These are phyloP conservation scores for Fusarium xyrophilum DNA, from an alignment of 2,329 filamentous ascomycete genomes.

Conservation along the genomic window DNA sequence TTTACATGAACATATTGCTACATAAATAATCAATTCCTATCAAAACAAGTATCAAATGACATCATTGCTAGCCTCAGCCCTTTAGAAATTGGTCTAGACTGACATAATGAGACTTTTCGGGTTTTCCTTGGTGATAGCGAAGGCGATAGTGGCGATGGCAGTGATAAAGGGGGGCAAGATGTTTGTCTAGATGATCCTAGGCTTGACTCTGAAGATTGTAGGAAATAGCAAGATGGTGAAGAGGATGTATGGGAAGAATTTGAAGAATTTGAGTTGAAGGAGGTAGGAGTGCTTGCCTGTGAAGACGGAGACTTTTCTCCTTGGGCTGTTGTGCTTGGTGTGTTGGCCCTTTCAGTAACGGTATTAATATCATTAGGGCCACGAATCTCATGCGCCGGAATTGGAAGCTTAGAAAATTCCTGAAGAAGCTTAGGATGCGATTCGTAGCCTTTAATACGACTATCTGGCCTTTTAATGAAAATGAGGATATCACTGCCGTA, in stretches of 20 bases:
- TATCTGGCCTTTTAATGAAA: neutral
- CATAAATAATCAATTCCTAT: neutral
- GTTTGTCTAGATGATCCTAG: neutral
- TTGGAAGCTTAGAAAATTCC: neutral
- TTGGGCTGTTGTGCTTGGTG: neutral
- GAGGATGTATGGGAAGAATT: neutral
- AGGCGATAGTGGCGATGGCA: neutral
- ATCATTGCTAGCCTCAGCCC: neutral
- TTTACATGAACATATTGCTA: neutral
- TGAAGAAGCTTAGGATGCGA: neutral
- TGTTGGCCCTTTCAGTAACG: neutral
- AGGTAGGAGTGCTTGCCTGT: neutral
- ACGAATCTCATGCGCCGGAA: neutral
- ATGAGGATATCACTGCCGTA: conserved; percentile 2
- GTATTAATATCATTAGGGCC: neutral
- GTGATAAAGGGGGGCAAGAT: neutral
- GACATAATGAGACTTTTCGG: neutral
- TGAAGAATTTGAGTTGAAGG: neutral
- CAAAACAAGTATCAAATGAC: neutral
- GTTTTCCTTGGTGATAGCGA: neutral
- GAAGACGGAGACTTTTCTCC: neutral
- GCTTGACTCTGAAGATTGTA: neutral
- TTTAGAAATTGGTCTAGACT: neutral
- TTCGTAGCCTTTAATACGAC: neutral
- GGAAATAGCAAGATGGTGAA: neutral